phyloP scores from a whole-genome alignment of 306 rosid species.

The Pachyrhizus erosus region DNA sequence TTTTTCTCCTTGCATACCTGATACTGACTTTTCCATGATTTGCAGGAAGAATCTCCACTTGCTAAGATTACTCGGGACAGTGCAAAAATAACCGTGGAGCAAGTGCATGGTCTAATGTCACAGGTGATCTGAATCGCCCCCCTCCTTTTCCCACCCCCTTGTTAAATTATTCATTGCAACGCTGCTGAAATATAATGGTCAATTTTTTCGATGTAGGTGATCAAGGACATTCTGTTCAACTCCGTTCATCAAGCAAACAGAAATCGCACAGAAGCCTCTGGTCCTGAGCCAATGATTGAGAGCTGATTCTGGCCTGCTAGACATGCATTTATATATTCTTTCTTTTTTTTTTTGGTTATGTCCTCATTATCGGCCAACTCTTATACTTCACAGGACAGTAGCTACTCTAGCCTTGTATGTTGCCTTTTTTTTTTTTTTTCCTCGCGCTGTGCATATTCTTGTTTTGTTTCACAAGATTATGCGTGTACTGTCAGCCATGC shows the following conservation, averaged over 20 bases:
- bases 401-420: conserved; percentile 37
- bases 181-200: conserved; percentile 9
- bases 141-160: background rate
- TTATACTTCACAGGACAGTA: conserved; percentile 14
- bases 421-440: background rate
- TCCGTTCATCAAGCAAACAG: conserved; percentile 72
- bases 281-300: conserved; percentile 92
- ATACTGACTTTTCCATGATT: conserved; percentile 39
- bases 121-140: conserved; percentile 62
- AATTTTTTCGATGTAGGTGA: conserved; percentile 63
- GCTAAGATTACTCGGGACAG: conserved; percentile 94
- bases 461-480: conserved; percentile 33
- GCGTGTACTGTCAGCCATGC: background rate
- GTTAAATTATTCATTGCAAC: background rate
- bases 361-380: conserved; percentile 17
- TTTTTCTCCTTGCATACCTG: conserved; percentile 6
- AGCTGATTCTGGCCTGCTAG: conserved; percentile 55
- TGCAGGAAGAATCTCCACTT: conserved; percentile 91
- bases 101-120: conserved; percentile 95
- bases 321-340: conserved; percentile 28
- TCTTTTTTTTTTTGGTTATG: background rate
- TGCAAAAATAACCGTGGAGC: conserved; percentile 96
- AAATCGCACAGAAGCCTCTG: conserved; percentile 69
- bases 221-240: conserved; percentile 91
- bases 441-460: conserved; percentile 36